These are phyloP conservation scores for Chrysoporthe cubensis DNA, from an alignment of 2,329 filamentous ascomycete genomes.

Conservation along the genomic window DNA sequence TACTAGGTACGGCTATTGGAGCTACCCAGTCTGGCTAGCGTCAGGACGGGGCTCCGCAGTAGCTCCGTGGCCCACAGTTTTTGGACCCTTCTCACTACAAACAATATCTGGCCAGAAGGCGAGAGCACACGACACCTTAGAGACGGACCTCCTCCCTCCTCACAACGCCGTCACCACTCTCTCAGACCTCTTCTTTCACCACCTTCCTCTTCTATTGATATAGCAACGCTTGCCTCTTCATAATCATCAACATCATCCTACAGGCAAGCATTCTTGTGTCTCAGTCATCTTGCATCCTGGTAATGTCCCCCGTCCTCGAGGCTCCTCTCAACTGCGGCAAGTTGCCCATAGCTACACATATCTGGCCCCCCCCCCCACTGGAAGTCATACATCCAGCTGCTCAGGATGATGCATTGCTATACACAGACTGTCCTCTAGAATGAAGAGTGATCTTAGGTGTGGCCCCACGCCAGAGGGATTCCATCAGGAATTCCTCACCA, in stretches of 20 bases:
- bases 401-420: no score
- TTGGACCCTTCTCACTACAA: slow-evolving; percentile 19
- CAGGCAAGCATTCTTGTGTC: not conserved
- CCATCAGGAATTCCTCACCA: not conserved
- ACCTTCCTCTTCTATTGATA: not conserved
- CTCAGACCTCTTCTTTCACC: slow-evolving; percentile 5
- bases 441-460: not conserved
- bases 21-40: slow-evolving; percentile 22
- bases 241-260: not conserved
- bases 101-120: slow-evolving; percentile 28
- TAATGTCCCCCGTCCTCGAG: not conserved
- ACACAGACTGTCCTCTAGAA: not conserved
- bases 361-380: not conserved
- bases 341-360: not conserved
- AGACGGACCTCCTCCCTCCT: slow-evolving; percentile 10
- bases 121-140: slow-evolving; percentile 24
- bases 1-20: slow-evolving; percentile 7
- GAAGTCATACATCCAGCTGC: not conserved
- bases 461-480: not conserved
- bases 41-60: slow-evolving; percentile 15
- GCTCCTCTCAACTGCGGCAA: not conserved
- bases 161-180: slow-evolving; percentile 13
- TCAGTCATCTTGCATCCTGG: not conserved
- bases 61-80: slow-evolving; percentile 24
- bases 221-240: not conserved